A percentile compares a stretch with the other conserved stretches of the same genome.
phyloP scores from a whole-genome alignment of 345 rosid genomes.

The Sonneratia alba region DNA sequence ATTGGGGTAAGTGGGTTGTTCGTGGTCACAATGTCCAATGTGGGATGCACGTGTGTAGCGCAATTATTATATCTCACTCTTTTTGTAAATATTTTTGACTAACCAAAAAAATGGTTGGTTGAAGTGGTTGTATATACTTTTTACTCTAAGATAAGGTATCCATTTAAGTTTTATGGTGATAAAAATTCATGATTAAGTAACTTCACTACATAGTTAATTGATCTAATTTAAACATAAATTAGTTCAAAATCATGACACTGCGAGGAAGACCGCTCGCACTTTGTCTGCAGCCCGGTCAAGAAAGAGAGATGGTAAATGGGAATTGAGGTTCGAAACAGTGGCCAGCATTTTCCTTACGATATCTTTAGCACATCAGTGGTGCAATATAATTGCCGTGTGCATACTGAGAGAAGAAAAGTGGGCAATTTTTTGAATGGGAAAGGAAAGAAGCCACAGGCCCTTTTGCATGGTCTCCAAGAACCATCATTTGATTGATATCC shows the following conservation, averaged over 20 bases:
- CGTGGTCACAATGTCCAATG: constrained; percentile 2
- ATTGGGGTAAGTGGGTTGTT: constrained; percentile 2
- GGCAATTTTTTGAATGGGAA: neutral
- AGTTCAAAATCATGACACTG: neutral
- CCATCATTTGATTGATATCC: constrained; percentile 25
- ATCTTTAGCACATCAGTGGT: neutral
- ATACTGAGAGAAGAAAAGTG: neutral
- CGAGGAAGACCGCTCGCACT: neutral
- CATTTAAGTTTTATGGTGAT: too few species aligned
- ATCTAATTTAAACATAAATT: too few species aligned
- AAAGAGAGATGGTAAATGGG: neutral
- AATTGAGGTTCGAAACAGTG: constrained; percentile 1
- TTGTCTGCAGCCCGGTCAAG: constrained; percentile 3
- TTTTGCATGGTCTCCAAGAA: constrained; percentile 78
- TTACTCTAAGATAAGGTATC: too few species aligned
- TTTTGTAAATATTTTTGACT: neutral
- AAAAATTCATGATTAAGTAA: too few species aligned
- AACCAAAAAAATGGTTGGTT: too few species aligned
- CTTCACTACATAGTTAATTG: too few species aligned
- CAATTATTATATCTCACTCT: neutral
- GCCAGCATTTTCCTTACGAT: neutral
- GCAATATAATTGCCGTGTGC: neutral
- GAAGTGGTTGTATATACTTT: too few species aligned
- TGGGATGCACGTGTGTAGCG: constrained; percentile 4
- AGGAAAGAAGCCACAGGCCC: constrained; percentile 8